These are phyloP conservation scores for Sclerotinia sclerotiorum DNA, from an alignment of 2,329 filamentous ascomycete genomes.

Conservation along the genomic window DNA sequence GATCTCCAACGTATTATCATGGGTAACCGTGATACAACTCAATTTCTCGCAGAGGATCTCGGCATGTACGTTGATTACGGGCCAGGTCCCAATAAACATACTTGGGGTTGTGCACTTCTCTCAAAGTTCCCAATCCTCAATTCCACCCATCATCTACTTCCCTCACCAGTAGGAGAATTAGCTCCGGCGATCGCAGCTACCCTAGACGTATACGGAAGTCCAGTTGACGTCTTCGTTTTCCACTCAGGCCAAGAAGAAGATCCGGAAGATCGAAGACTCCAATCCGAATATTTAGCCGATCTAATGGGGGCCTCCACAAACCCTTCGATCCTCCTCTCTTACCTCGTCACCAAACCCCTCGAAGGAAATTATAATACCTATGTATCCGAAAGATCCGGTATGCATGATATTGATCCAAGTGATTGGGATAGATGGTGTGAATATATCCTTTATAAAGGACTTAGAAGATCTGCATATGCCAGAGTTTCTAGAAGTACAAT, in stretches of 20 bases:
- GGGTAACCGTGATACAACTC: conserved; percentile 95
- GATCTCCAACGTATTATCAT: conserved; percentile 98
- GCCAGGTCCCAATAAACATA: conserved; percentile 97
- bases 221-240: conserved; percentile 95
- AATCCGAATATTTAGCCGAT: conserved; percentile 80
- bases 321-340: conserved; percentile 82
- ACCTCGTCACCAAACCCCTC: conserved; percentile 86
- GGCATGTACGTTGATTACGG: conserved; percentile 99
- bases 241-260: conserved; percentile 98
- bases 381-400: conserved; percentile 80
- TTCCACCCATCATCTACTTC: conserved; percentile 92
- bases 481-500: conserved; percentile 86
- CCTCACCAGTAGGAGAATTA: conserved; percentile 89
- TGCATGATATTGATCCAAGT: conserved; percentile 88
- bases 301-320: conserved; percentile 82
- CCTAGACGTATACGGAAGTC: conserved; percentile 83
- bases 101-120: conserved; percentile 88
- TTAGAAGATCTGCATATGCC: conserved; percentile 85
- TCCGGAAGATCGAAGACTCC: conserved; percentile 82
- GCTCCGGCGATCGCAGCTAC: conserved; percentile 97
- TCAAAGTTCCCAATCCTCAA: conserved; percentile 98
- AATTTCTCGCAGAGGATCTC: conserved; percentile 91
- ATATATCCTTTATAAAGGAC: conserved; percentile 92
- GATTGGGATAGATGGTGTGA: conserved; percentile 99
- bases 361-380: conserved; percentile 97